Evolutionary conservation across 140 eudicot genomes (phyloP).

Genomic region (Stevia rebaudiana): DNA sequence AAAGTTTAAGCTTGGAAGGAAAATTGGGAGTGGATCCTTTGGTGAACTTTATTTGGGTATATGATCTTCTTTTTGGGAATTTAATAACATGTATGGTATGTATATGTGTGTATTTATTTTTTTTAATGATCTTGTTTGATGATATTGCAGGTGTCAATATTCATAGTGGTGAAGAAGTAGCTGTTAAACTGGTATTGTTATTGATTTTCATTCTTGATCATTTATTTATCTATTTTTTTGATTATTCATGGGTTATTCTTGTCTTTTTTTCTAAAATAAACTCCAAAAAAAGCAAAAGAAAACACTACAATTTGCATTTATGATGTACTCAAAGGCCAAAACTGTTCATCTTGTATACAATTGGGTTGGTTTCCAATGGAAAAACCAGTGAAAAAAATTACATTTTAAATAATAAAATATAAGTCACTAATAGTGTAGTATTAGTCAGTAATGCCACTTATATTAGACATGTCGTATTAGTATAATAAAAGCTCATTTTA

Average conservation of each 20-base stretch:
- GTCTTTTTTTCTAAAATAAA: not conserved
- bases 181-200: slow-evolving; percentile 75
- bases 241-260: slow-evolving; percentile 6
- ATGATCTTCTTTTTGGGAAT: not conserved
- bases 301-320: slow-evolving; percentile 7
- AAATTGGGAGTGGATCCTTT: slow-evolving; percentile 99
- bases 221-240: slow-evolving; percentile 10
- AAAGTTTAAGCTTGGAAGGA: slow-evolving; percentile 96
- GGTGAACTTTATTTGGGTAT: slow-evolving; percentile 97
- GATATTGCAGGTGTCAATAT: slow-evolving; percentile 67
- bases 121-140: slow-evolving; percentile 6
- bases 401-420: not conserved
- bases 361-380: slow-evolving; percentile 6
- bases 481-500: not conserved
- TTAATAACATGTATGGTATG: slow-evolving; percentile 4
- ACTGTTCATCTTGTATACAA: slow-evolving; percentile 5
- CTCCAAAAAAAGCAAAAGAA: not conserved
- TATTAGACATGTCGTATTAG: slow-evolving; percentile 2
- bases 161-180: slow-evolving; percentile 97
- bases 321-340: not conserved
- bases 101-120: slow-evolving; percentile 1
- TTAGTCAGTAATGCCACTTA: not conserved
- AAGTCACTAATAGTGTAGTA: slow-evolving; percentile 2
- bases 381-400: not conserved
- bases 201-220: slow-evolving; percentile 4